Evolutionary conservation across 768 basidiomycete genomes (phyloP), one percentile per base, ranked within the genome.

Genomic region (Hericium rajendrae): DNA sequence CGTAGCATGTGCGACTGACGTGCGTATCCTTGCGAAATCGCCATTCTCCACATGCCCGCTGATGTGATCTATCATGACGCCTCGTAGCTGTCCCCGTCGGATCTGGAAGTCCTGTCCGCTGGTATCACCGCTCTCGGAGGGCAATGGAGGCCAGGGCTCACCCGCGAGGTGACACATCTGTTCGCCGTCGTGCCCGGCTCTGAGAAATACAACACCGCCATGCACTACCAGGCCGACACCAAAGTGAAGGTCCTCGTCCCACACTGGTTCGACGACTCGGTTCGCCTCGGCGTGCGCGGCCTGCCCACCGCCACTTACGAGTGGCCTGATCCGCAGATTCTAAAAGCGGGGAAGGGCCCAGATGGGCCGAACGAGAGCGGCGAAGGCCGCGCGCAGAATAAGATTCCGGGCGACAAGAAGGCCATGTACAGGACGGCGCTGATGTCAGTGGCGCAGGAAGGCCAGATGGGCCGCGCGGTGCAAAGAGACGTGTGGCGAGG

Each of bases 221-320:
- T 86, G 61, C 81, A 85, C 60, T 84, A 79, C 68, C 77, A 81
- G 53, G 69, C 78, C 3, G 71, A 78, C 51, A 84, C 83, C 0
- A 70, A 74, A 9, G 79, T 94, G 64, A 81, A 77, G 52, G 73
- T 92, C 10, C 65, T 97, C n/a, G 77, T 92, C 0, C 94, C 93
- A 0, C 90, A 94, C 60, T 97, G 94, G 93, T 94, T 94, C 59
- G 89, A 94, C 63, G 91, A 93, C 62, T 77, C 78, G 2, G 76
- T 88, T 22, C 75, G 80, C 13, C 72, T 90, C 16, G 72, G 70
- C 6, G 62, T 73, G 20, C 69, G 77, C 12, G 70, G 70, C 8
- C 69, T 88, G 9, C 74, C 78, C 1, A 80, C 84, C 20, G 63
- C 66, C 0, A 72, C 78, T 18, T 91, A 88, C 61, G 74, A 83